These are phyloP conservation scores for Quercus aquifolioides DNA, from an alignment of 306 rosid genomes.

Conservation along the genomic window DNA sequence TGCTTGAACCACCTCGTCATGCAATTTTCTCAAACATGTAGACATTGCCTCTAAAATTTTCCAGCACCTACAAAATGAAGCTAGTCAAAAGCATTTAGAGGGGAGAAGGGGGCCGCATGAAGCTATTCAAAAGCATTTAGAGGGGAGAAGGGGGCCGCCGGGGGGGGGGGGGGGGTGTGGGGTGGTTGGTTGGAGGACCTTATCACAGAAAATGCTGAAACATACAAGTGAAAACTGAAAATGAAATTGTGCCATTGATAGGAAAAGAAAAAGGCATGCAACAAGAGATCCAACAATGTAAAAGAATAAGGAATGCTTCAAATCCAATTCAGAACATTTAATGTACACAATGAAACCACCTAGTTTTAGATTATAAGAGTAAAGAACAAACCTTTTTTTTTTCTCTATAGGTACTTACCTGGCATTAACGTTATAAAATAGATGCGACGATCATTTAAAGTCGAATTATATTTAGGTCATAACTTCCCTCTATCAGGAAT, in stretches of 20 bases:
- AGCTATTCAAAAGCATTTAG: not conserved
- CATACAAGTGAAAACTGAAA: not conserved
- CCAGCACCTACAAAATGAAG: slow-evolving; percentile 57
- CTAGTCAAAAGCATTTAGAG: not conserved
- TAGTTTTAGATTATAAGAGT: not conserved
- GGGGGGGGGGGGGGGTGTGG: no score
- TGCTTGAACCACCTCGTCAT: slow-evolving; percentile 85
- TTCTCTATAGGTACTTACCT: no score
- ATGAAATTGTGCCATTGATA: not conserved
- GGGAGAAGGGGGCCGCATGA: not conserved
- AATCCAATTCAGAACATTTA: no score
- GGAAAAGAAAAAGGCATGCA: not conserved
- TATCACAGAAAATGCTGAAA: not conserved
- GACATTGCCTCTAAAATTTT: slow-evolving; percentile 91
- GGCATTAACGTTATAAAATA: no score
- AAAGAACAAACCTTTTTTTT: not conserved
- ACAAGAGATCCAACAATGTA: not conserved
- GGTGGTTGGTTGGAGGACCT: no score
- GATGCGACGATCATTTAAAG: no score
- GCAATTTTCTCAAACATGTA: slow-evolving; percentile 77
- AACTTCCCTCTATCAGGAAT: no score
- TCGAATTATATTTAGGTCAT: no score
- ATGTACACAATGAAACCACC: no score
- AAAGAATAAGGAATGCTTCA: not conserved
- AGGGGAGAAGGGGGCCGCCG: not conserved